These are phyloP conservation scores for Neckera pumila DNA, from an alignment of 225 moss, liverwort and hornwort genomes.

Conservation along the genomic window DNA sequence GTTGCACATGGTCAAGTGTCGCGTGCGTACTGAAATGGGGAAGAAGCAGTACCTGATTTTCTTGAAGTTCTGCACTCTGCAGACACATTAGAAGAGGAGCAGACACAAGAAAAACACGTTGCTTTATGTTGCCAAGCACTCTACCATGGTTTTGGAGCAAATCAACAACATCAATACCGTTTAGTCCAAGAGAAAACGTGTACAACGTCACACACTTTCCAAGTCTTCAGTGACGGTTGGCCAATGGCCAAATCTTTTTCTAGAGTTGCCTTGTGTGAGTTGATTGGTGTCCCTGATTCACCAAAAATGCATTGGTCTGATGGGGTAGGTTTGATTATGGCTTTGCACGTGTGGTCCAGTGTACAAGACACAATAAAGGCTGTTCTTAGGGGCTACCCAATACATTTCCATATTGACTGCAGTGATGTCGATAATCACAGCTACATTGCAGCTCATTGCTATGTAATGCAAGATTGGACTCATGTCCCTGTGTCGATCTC, in stretches of 20 bases:
- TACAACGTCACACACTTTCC: too few relatives aligned
- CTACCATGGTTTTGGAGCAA: background rate
- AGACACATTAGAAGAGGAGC: background rate
- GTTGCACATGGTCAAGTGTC: background rate
- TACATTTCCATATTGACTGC: background rate
- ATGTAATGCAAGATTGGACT: background rate
- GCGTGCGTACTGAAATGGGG: background rate
- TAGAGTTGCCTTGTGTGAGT: background rate
- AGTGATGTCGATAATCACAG: background rate
- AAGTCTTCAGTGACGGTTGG: background rate
- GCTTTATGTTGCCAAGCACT: background rate
- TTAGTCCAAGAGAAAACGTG: background rate
- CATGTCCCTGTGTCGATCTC: background rate
- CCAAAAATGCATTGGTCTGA: background rate
- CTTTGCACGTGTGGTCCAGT: background rate
- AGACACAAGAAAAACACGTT: background rate
- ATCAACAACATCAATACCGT: background rate
- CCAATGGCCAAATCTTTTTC: background rate
- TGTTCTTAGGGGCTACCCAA: background rate
- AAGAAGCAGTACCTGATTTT: background rate
- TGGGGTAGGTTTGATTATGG: background rate
- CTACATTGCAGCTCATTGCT: background rate
- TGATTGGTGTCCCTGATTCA: background rate
- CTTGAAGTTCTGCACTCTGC: background rate
- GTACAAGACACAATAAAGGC: background rate